Evolutionary conservation across 2,329 filamentous ascomycete genomes (phyloP).

Genomic region (Blumeriella jaapii): DNA sequence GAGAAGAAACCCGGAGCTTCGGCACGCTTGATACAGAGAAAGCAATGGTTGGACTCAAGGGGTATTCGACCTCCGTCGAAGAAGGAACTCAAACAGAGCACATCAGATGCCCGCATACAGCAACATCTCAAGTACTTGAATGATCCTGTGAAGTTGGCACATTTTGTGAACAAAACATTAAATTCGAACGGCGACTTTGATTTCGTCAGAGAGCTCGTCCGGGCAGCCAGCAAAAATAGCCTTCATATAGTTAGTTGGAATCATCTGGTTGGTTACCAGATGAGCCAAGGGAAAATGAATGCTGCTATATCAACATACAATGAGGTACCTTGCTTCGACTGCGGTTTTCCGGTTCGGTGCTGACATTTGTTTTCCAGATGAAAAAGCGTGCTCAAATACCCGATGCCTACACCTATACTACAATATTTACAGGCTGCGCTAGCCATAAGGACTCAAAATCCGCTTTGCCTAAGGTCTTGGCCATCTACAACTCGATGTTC

Average conservation of each 20-base stretch:
- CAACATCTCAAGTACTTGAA: slow-evolving; percentile 22
- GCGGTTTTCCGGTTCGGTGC: too few relatives aligned
- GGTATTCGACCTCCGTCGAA: slow-evolving; percentile 12
- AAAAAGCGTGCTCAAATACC: slow-evolving; percentile 81
- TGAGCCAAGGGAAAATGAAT: slow-evolving; percentile 48
- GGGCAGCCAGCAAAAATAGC: slow-evolving; percentile 53
- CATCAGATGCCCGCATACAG: slow-evolving; percentile 7
- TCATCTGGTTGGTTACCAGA: slow-evolving; percentile 60
- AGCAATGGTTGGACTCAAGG: slow-evolving; percentile 19
- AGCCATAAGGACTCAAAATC: slow-evolving; percentile 44
- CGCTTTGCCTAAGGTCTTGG: slow-evolving; percentile 57
- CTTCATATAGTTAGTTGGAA: slow-evolving; percentile 78
- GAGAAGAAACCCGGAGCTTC: background rate
- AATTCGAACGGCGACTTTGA: slow-evolving; percentile 41
- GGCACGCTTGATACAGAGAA: slow-evolving; percentile 4
- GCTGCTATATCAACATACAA: slow-evolving; percentile 75
- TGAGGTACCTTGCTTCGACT: too few relatives aligned
- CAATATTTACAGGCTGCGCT: slow-evolving; percentile 66
- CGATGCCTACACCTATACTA: slow-evolving; percentile 72
- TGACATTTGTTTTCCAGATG: slow-evolving; percentile 49
- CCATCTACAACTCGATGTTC: slow-evolving; percentile 66
- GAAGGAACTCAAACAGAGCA: background rate
- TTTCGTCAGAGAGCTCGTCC: slow-evolving; percentile 57
- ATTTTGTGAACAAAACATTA: slow-evolving; percentile 53
- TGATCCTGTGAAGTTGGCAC: slow-evolving; percentile 63